Conservation (phyloP, 2,329 filamentous ascomycete genomes). For the Fusarium sp. region DNA sequence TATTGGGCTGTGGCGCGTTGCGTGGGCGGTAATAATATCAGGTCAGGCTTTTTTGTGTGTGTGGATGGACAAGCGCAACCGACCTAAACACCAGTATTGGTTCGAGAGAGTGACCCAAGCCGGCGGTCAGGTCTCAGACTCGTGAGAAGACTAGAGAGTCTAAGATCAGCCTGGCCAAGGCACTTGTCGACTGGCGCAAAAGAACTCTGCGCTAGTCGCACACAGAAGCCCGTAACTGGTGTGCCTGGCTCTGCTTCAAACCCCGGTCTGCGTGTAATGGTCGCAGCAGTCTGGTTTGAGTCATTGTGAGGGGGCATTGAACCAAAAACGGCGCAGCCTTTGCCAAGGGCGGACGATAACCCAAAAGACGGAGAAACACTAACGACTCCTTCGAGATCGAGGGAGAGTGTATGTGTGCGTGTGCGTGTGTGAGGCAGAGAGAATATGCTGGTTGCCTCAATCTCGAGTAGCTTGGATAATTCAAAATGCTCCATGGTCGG, state of each 20-base stretch:
- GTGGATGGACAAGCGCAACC: conserved; percentile 26
- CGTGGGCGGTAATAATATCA: conserved; percentile 12
- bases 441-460: not conserved
- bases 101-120: conserved; percentile 21
- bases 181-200: conserved; percentile 3
- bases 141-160: not conserved
- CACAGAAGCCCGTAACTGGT: conserved; percentile 32
- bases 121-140: conserved; percentile 13
- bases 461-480: not conserved
- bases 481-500: not conserved
- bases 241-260: conserved; percentile 29
- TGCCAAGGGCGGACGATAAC: conserved; percentile 13
- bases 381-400: conserved; percentile 4
- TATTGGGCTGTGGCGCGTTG: not conserved
- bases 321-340: conserved; percentile 15
- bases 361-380: conserved; percentile 9
- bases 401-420: not conserved
- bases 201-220: conserved; percentile 15
- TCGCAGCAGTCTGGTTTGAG: conserved; percentile 29
- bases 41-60: conserved; percentile 14
- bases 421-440: conserved; percentile 13
- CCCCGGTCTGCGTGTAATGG: conserved; percentile 24
- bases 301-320: conserved; percentile 36
- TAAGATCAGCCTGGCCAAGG: conserved; percentile 8
- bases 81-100: conserved; percentile 12